Conservation (phyloP, 2,329 filamentous ascomycete species). For the Neopestalotiopsis sp. region DNA sequence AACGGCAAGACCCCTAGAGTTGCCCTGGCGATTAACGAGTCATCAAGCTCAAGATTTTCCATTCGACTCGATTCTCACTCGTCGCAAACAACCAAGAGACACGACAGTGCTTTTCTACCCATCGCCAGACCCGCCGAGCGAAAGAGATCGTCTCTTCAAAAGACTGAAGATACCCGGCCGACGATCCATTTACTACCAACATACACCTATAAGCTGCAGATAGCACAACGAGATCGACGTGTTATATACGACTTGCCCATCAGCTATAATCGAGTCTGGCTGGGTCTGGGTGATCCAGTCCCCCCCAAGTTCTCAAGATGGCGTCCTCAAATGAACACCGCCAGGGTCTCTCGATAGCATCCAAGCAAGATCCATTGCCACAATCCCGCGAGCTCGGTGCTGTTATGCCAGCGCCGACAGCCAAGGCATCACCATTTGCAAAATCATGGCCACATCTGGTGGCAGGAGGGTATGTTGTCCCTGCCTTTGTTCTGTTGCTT, state of each 20-base stretch:
- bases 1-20: background rate
- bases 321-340: conserved; percentile 14
- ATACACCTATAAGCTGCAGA: background rate
- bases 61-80: background rate
- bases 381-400: conserved; percentile 69
- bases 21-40: background rate
- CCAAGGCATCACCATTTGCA: conserved; percentile 56
- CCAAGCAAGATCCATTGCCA: conserved; percentile 41
- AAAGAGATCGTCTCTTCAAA: background rate
- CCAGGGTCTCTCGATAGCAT: conserved; percentile 9
- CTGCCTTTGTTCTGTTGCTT: conserved; percentile 21
- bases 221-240: background rate
- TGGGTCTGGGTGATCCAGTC: background rate
- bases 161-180: background rate
- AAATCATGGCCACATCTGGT: conserved; percentile 94
- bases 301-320: background rate
- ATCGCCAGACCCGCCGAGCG: background rate
- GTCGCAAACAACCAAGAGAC: background rate
- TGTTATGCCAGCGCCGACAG: conserved; percentile 47
- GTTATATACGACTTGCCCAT: background rate
- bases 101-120: background rate
- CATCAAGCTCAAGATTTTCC: background rate
- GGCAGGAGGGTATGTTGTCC: conserved; percentile 75
- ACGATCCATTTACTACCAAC: background rate
- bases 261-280: background rate